Percentiles rank a stretch among this genome's conserved stretches.
Conservation (phyloP, 2,329 filamentous ascomycete genomes). For the Ceratocystis huliohia region DNA sequence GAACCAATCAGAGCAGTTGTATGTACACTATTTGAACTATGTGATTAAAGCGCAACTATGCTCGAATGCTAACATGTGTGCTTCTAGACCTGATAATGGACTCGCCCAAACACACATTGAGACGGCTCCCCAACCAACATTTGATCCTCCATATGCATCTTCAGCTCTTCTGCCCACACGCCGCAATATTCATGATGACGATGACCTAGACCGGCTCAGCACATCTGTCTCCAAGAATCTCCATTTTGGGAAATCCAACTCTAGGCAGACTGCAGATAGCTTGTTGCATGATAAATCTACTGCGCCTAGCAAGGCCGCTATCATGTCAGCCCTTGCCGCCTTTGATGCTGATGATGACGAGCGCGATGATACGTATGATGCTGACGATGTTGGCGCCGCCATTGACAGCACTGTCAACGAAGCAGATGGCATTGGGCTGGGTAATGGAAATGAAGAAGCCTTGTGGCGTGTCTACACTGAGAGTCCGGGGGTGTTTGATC, state of each 20-base stretch:
- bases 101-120: conserved; percentile 23
- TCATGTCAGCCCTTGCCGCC: conserved; percentile 71
- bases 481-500: conserved; percentile 52
- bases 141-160: conserved; percentile 30
- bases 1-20: conserved; percentile 54
- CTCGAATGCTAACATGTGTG: conserved; percentile 6
- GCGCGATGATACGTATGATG: conserved; percentile 91
- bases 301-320: conserved; percentile 68
- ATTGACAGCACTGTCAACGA: conserved; percentile 58
- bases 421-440: conserved; percentile 30
- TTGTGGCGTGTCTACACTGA: conserved; percentile 62
- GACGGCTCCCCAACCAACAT: conserved; percentile 49
- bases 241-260: conserved; percentile 63
- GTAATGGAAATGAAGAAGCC: conserved; percentile 50
- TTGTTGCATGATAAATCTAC: conserved; percentile 52
- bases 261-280: conserved; percentile 54
- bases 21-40: conserved; percentile 21
- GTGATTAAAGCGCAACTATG: not conserved
- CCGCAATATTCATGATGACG: conserved; percentile 66
- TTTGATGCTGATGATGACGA: conserved; percentile 96
- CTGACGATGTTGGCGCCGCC: conserved; percentile 78
- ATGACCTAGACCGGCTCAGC: conserved; percentile 61
- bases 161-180: conserved; percentile 38
- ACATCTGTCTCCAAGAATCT: conserved; percentile 50
- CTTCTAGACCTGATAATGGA: conserved; percentile 9